Evolutionary conservation across 2,329 filamentous ascomycete species (phyloP), one percentile per base, ranked within the genome.

Genomic region (Septoria linicola): DNA sequence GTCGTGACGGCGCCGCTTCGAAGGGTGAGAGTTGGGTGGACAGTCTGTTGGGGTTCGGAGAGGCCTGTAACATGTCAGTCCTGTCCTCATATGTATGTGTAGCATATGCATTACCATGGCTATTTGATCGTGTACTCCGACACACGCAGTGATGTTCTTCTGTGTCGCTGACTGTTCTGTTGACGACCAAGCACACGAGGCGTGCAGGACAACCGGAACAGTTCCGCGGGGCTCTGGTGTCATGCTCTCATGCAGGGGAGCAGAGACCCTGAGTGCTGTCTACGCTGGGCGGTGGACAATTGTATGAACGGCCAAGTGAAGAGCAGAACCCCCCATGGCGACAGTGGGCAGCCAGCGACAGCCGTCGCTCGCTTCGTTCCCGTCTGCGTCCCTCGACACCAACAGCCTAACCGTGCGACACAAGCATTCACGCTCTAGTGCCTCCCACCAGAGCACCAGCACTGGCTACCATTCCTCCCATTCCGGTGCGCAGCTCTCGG

Each of bases 361-460:
- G 51, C 71, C 65, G 44, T 52, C 72, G 59, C n/a, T n/a, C n/a
- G n/a, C n/a, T n/a, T 73, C 72, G 47, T 73, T 70, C 42, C 72
- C 72, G 44, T 67, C 69, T 16, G 53, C 50, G 35, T 34, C 49
- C 37, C 53, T 51, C 45, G 30, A 41, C 17, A 42, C 20, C 35
- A 49, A 40, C 40, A 48, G 41, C 27, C 36, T 53, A 34, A 41
- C 47, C 31, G 44, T 53, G 20, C 17, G 43, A 7, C 58, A 59
- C 35, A 51, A 49, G 47, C 64, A 70, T 54, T 70, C 69, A 13
- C 67, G 67, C 20, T 72, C 70, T 40, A 63, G 66, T 11, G 56
- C 64, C 42, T 71, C 70, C 34, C 57, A 63, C 36, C 67, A 66
- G 57, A 68, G 68, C 52, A 66, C 65, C 54, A 54, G 55, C 46